Base-by-base conservation (phyloP, 2,329 filamentous ascomycete species). In the Scytalidium sp. region DNA sequence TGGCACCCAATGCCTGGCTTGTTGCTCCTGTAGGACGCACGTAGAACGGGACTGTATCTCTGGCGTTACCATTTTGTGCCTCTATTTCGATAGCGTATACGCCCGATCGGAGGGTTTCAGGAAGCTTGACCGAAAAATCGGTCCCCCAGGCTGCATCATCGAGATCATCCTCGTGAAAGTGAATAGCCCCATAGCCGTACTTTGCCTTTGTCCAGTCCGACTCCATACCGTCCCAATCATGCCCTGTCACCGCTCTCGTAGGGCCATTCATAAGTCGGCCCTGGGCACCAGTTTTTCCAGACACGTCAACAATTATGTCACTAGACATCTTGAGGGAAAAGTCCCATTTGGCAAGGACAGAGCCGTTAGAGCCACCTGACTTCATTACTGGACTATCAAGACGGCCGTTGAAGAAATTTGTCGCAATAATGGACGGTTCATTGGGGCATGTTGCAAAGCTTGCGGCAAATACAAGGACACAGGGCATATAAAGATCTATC, bases 131-230 rank as follows among this genome's bases (percentile, higher is more conserved):
- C 2, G 43, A 46, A 43, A 68, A 67, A 50, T 67, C 60, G 1
- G 63, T 68, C 5, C 55, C 58, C 66, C 65, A 69, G 5, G 46
- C 53, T 3, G 67, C 67, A 52, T 70, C 67, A 49, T 70, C 67
- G 6, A 69, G 49, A 46, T 70, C 67, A 47, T 70, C 67, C 20
- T 70, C 67, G 50, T 70, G 67, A 50, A 70, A 70, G 47, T 70
- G 67, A 36, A 70, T 70, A 1, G 67, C 67, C 5, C 67, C 65
- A 47, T 67, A 69, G 1, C 66, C 67, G 23, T 59, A 65, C 22
- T 52, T 55, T 1, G 67, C 65, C 19, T 59, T 52, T n/a, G 60
- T 68, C 67, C 67, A 70, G 46, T 64, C 61, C 3, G 47, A 44
- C 36, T 65, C 58, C 13, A 55, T 56, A 3, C 56, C 63, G 42